Evolutionary conservation across 805 yeast genomes (phyloP), one percentile per base, ranked within the genome.

Genomic region (Isabelozyma heimii): DNA sequence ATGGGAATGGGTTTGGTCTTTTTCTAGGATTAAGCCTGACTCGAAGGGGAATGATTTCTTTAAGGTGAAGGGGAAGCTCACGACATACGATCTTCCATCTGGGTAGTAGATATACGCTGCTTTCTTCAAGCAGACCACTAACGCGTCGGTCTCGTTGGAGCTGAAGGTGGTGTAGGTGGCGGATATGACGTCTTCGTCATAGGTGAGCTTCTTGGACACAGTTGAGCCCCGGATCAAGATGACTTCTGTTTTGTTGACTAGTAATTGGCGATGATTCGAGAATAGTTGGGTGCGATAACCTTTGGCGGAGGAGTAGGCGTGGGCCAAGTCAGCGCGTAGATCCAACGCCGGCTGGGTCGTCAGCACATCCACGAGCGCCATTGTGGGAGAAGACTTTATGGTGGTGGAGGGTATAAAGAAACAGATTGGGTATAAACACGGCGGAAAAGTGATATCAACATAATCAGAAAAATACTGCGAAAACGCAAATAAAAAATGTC

Each of bases 1-100:
- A 13, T 52, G 27, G 4, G 52, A 35, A n/a, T 47, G 59, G 16
- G 54, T 50, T 27, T 57, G 56, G 44, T 74, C 77, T 37, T 83
- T 70, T 57, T 87, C 88, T 17, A 88, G 57, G 0, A 91, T 67
- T 3, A 89, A 59, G 0, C 97, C 97, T 39, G 80, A 75, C 20
- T 81, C 82, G 57, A 83, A 86, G 9, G 86, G 77, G 51, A 85
- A 77, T 1, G 86, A 91, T 26, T 72, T 72, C 37, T 70, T 74
- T 24, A 88, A 76, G 6, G 70, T 69, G 53, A 90, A 88, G 0
- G 97, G 95, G 52, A 91, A 80, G 54, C 82, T 83, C 9, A 84
- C 78, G 1, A 79, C 74, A 49, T 80, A 80, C 0, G 80, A 72
- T 27, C 80, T 74, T 2, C 94, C 94, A 50, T 79, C 79, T 5